Conservation (phyloP, 495 filamentous ascomycete genomes). For the Penicillium desertorum region DNA sequence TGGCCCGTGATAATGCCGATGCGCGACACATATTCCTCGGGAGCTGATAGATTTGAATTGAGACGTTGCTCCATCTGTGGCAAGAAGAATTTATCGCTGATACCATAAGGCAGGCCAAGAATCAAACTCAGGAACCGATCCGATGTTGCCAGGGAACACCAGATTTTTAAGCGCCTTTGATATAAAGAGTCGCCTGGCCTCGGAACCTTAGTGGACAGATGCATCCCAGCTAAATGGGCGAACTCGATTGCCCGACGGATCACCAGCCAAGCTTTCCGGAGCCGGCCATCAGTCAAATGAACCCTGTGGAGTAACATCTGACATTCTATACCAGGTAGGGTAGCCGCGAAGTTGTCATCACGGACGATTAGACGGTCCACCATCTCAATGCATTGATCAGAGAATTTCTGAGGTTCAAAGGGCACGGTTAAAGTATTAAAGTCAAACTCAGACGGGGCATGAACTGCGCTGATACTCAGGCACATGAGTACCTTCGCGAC, state of each 20-base stretch:
- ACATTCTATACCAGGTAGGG: slow-evolving; percentile 52
- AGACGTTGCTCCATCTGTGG: slow-evolving; percentile 26
- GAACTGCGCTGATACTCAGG: slow-evolving; percentile 34
- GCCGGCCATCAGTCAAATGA: slow-evolving; percentile 50
- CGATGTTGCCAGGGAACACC: slow-evolving; percentile 43
- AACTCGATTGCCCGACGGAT: slow-evolving; percentile 48
- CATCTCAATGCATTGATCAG: slow-evolving; percentile 33
- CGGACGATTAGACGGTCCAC: slow-evolving; percentile 44
- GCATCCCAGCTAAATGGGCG: slow-evolving; percentile 48
- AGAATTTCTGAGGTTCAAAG: slow-evolving; percentile 28
- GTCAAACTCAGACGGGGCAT: slow-evolving; percentile 32
- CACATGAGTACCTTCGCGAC: slow-evolving; percentile 41
- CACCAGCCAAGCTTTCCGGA: slow-evolving; percentile 52
- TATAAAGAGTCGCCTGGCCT: slow-evolving; percentile 24
- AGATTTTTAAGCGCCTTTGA: slow-evolving; percentile 39
- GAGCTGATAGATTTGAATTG: slow-evolving; percentile 15
- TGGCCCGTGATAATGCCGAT: slow-evolving; percentile 44
- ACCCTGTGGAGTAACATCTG: slow-evolving; percentile 47
- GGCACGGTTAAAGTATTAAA: slow-evolving; percentile 23
- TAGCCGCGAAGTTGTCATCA: slow-evolving; percentile 50
- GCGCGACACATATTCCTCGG: slow-evolving; percentile 34
- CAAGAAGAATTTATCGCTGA: slow-evolving; percentile 39
- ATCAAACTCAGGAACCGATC: slow-evolving; percentile 50
- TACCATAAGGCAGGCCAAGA: slow-evolving; percentile 51
- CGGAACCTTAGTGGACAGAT: slow-evolving; percentile 30